Percentiles rank a stretch among this genome's conserved stretches.
Conservation (phyloP, 139 green algal genomes). For the Spirogloea muscicola region DNA sequence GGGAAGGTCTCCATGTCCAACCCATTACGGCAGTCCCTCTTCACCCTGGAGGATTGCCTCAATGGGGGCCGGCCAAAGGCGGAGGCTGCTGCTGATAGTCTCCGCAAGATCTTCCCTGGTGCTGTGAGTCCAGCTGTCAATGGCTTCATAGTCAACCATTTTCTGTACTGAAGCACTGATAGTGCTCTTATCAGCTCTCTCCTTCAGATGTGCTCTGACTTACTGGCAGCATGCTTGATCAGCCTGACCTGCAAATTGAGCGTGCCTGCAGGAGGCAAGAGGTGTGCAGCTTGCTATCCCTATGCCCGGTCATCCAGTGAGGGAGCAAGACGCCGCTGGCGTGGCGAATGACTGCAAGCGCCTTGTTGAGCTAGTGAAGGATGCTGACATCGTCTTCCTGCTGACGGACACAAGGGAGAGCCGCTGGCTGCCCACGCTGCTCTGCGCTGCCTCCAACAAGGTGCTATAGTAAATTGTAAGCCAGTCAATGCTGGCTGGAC, state of each 20-base stretch:
- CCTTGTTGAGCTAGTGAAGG: constrained; percentile 59
- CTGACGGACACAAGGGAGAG: constrained; percentile 93
- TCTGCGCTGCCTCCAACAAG: constrained; percentile 61
- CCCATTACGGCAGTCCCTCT: constrained; percentile 60
- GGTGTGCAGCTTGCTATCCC: constrained; percentile 32
- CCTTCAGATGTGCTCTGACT: too few species aligned
- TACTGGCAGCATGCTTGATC: too few species aligned
- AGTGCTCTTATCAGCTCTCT: too few species aligned
- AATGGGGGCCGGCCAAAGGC: constrained; percentile 82
- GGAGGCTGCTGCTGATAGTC: constrained; percentile 69
- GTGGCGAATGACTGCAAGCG: constrained; percentile 33
- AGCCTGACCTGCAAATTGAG: too few species aligned
- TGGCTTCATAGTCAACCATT: too few species aligned
- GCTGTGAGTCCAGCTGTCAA: too few species aligned
- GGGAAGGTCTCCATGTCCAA: constrained; percentile 26
- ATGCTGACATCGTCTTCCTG: constrained; percentile 86
- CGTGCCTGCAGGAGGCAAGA: background rate
- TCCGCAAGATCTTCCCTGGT: constrained; percentile 56
- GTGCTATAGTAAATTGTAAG: too few species aligned
- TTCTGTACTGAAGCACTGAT: too few species aligned
- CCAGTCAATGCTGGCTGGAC: too few species aligned
- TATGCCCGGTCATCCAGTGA: constrained; percentile 39
- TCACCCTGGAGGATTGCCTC: constrained; percentile 82
- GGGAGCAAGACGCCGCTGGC: background rate
- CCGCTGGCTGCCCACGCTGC: constrained; percentile 86